Conservation (phyloP, 495 filamentous ascomycete genomes). For the Penicillium maclennaniae region DNA sequence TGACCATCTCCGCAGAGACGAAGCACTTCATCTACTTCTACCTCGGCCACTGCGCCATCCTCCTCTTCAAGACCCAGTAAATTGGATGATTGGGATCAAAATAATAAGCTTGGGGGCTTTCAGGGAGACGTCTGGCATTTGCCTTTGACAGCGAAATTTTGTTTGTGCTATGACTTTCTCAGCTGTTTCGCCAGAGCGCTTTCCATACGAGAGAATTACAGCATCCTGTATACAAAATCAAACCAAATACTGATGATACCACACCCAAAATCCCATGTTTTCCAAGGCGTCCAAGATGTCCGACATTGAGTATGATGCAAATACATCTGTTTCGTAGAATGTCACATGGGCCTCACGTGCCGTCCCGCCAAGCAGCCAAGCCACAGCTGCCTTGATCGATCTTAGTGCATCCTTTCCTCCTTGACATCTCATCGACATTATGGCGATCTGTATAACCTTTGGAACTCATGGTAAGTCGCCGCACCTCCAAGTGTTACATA, state of each 20-base stretch:
- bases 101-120: neutral
- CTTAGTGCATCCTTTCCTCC: neutral
- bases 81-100: neutral
- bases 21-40: conserved; percentile 99
- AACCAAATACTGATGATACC: neutral
- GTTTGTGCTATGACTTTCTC: conserved; percentile 8
- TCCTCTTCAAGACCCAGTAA: conserved; percentile 99
- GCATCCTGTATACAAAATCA: conserved; percentile 14
- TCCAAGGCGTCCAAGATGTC: neutral
- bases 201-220: conserved; percentile 5
- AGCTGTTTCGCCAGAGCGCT: conserved; percentile 5
- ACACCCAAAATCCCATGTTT: neutral
- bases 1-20: conserved; percentile 61
- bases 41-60: conserved; percentile 95
- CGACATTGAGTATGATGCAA: neutral
- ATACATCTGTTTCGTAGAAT: neutral
- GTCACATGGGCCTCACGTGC: conserved; percentile 27
- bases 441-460: conserved; percentile 56
- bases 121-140: neutral
- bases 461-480: conserved; percentile 48
- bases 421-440: conserved; percentile 15
- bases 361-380: conserved; percentile 27
- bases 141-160: conserved; percentile 14
- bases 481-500: neutral
- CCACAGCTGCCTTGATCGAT: conserved; percentile 25